Base-by-base conservation (phyloP, 768 basidiomycete genomes). In the Hortiboletus flavorubellus region DNA sequence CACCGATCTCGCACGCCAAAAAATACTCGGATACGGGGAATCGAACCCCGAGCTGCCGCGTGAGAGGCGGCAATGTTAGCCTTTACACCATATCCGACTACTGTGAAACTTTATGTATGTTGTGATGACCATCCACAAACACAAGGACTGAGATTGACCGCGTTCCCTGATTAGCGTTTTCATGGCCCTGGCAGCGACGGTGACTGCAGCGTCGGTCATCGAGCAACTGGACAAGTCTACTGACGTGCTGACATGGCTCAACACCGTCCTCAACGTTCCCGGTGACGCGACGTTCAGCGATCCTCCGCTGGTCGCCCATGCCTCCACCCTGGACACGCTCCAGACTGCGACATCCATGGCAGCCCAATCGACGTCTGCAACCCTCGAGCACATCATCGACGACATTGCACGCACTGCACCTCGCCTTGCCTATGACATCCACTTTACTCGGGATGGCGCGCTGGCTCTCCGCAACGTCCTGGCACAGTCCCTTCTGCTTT, bases 381-480 rank as follows among this genome's bases (percentile, higher is more conserved):
- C 88, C 49, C 82, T 98, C 53, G 97, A 98, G 69, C 85, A 86
- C 57, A 83, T 85, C 44, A 94, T 99, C 55, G 88, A 93, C 66
- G 94, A 98, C 67, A 91, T 98, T 41, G 93, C 95, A 2, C 84
- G 94, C 46, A 83, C 87, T 5, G 86, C 98, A 21, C 93, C 97
- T 12, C 83, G 97, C 38, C 79, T 99, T 44, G 85, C 91, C 2
- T 98, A 97, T 69, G 97, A 98, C 72, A 78, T 99, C 35, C 95
- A 98, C 68, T 97, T 97, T 75, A 95, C 98, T 85, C 87, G 91
- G 41, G 96, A 98, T 64, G 85, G 87, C 33, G 94, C 95, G 1
- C 72, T 89, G 16, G 80, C 89, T 3, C 78, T 98, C 23, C 88
- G 90, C 56, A 75, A 74, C 30, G 75, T 83, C 9, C 76, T 99